These are phyloP conservation scores for Zymoseptoria ardabiliae DNA, from an alignment of 2,329 filamentous ascomycete species.

Conservation along the genomic window DNA sequence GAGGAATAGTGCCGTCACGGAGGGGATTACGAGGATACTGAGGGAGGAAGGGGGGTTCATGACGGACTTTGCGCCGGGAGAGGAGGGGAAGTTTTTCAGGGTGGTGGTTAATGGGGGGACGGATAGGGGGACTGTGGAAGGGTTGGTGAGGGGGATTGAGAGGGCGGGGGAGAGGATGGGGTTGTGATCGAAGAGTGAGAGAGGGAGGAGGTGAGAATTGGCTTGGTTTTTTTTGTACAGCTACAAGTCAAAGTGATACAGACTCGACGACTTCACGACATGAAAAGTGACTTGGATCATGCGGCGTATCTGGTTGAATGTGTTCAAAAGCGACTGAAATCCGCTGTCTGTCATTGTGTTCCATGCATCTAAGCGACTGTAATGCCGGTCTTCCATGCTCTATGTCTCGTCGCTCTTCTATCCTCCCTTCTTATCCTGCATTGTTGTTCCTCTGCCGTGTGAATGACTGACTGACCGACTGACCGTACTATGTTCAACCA, in stretches of 20 bases:
- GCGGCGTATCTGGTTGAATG: too few species aligned
- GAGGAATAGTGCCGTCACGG: constrained; percentile 43
- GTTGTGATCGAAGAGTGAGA: background rate
- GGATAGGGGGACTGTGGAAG: constrained; percentile 52
- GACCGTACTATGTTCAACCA: background rate
- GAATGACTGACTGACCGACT: too few species aligned
- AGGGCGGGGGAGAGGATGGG: constrained; percentile 31
- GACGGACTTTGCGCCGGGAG: constrained; percentile 59
- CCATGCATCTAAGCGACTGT: background rate
- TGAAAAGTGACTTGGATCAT: too few species aligned
- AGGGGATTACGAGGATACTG: constrained; percentile 47
- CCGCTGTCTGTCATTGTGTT: background rate
- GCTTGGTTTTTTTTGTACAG: too few species aligned
- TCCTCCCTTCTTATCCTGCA: background rate
- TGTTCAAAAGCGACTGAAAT: too few species aligned
- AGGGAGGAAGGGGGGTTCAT: constrained; percentile 55
- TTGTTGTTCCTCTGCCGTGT: background rate
- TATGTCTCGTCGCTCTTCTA: background rate
- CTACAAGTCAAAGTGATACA: too few species aligned
- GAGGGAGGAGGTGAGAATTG: too few species aligned
- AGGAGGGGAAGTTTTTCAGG: constrained; percentile 58
- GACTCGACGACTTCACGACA: too few species aligned
- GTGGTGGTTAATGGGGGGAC: constrained; percentile 62
- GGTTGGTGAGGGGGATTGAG: constrained; percentile 53
- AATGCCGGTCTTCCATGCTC: background rate